These are phyloP conservation scores for Corynascus novoguineensis DNA, from an alignment of 495 filamentous ascomycete species.

Conservation along the genomic window DNA sequence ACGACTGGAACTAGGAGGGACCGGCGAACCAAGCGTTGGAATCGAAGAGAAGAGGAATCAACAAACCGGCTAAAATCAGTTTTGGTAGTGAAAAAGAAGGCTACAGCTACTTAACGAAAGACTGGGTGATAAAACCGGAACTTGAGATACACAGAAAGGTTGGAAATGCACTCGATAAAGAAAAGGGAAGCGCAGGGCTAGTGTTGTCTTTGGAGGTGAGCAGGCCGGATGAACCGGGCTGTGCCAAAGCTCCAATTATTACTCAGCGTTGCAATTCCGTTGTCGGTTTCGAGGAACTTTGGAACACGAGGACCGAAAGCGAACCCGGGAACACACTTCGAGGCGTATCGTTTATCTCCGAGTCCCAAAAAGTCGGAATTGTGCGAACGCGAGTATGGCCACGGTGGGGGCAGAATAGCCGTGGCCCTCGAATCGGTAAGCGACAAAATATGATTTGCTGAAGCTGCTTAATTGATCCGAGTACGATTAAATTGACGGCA, in stretches of 20 bases:
- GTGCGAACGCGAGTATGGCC: background rate
- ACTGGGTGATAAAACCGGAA: background rate
- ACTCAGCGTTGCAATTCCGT: conserved; percentile 4
- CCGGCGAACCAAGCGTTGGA: too few relatives aligned
- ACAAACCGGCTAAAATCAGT: too few relatives aligned
- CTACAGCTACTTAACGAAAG: background rate
- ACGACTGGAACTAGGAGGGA: background rate
- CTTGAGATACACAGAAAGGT: too few relatives aligned
- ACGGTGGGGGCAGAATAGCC: too few relatives aligned
- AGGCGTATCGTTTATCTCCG: too few relatives aligned
- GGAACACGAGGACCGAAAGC: background rate
- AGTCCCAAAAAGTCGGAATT: background rate
- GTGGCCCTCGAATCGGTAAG: background rate
- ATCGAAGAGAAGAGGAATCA: background rate
- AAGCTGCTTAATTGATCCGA: background rate
- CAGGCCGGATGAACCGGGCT: background rate
- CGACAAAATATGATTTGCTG: background rate
- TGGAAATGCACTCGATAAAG: background rate
- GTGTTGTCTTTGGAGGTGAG: background rate
- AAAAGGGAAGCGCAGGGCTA: background rate
- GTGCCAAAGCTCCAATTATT: background rate
- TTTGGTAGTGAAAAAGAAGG: background rate
- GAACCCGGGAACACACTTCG: too few relatives aligned
- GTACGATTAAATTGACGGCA: background rate
- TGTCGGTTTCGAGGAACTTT: background rate